Evolutionary conservation across 306 rosid species (phyloP).

Genomic region (Ormosia semicastrata): DNA sequence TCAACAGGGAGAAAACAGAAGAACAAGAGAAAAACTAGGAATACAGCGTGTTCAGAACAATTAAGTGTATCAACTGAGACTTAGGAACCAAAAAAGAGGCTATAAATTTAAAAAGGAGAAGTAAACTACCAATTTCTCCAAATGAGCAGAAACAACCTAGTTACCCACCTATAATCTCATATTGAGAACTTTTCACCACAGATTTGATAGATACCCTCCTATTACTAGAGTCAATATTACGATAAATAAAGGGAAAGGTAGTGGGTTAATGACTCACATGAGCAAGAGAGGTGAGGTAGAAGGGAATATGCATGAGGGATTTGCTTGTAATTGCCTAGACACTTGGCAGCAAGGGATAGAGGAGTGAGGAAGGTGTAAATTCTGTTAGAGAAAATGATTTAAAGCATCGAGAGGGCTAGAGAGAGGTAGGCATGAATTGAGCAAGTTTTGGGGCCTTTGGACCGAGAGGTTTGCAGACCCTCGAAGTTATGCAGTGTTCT

Average conservation of each 20-base stretch:
- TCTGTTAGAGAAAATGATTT: too few relatives aligned
- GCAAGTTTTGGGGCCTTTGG: neutral
- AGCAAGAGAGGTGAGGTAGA: too few relatives aligned
- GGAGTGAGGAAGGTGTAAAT: too few relatives aligned
- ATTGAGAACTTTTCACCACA: neutral
- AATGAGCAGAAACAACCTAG: neutral
- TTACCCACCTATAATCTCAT: neutral
- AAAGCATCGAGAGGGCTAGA: too few relatives aligned
- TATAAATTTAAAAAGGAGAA: neutral
- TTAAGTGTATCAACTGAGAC: neutral
- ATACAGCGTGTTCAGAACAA: neutral
- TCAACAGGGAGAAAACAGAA: neutral
- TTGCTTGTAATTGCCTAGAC: too few relatives aligned
- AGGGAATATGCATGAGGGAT: too few relatives aligned
- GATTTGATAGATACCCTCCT: too few relatives aligned
- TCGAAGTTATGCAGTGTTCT: neutral
- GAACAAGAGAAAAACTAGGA: too few relatives aligned
- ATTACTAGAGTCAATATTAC: too few relatives aligned
- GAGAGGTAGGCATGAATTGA: neutral
- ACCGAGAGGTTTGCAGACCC: slow-evolving; percentile 1
- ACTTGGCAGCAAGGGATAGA: too few relatives aligned
- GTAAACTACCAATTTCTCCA: neutral
- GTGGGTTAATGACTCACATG: too few relatives aligned
- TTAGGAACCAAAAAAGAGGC: neutral
- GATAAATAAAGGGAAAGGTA: too few relatives aligned